These are phyloP conservation scores for Catharanthus roseus DNA, from an alignment of 257 asterid species.

Conservation along the genomic window DNA sequence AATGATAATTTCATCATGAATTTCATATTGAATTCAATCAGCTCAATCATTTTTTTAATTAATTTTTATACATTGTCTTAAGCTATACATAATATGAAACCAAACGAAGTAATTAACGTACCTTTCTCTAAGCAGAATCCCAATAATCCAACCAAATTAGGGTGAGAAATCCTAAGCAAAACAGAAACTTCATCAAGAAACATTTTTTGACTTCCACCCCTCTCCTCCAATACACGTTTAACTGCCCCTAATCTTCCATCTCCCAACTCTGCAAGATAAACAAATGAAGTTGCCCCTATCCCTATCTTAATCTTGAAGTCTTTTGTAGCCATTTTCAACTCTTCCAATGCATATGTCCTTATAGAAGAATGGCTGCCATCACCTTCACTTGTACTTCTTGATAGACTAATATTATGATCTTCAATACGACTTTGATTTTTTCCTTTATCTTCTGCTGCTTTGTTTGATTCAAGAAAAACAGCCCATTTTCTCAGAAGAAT, in stretches of 20 bases:
- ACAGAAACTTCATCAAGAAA: slow-evolving; percentile 81
- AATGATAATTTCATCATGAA: too few relatives aligned
- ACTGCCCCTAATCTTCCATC: slow-evolving; percentile 65
- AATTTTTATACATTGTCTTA: too few relatives aligned
- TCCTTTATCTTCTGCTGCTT: slow-evolving; percentile 12
- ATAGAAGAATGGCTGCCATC: slow-evolving; percentile 30
- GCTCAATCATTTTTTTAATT: too few relatives aligned
- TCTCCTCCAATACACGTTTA: slow-evolving; percentile 63
- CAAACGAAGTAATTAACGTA: neutral
- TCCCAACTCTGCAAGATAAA: slow-evolving; percentile 66
- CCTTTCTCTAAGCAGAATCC: slow-evolving; percentile 85
- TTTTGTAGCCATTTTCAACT: slow-evolving; percentile 53
- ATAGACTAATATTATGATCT: too few relatives aligned
- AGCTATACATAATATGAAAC: too few relatives aligned
- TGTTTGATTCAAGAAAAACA: slow-evolving; percentile 18
- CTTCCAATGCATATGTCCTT: slow-evolving; percentile 64
- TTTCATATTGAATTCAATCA: too few relatives aligned
- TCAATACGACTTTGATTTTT: neutral
- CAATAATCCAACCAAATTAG: slow-evolving; percentile 60
- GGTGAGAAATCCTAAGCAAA: slow-evolving; percentile 77
- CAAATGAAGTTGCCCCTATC: slow-evolving; percentile 63
- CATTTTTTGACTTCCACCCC: slow-evolving; percentile 73
- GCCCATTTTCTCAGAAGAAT: slow-evolving; percentile 41
- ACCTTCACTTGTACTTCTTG: slow-evolving; percentile 13
- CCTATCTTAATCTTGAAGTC: slow-evolving; percentile 57